These are phyloP conservation scores for Debaryomyces udenii DNA, from an alignment of 1,139 yeast species.

Conservation along the genomic window DNA sequence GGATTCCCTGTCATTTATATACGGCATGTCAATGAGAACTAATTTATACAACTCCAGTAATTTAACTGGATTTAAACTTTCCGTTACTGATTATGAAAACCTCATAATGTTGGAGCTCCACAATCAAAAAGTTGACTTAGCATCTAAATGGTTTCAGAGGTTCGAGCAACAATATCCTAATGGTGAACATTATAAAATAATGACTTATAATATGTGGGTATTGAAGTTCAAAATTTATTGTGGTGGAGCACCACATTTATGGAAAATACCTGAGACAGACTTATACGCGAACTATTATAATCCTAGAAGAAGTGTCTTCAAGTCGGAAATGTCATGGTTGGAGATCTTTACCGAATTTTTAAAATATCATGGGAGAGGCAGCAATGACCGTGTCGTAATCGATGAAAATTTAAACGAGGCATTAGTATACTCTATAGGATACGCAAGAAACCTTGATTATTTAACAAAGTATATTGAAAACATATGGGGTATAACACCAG, in stretches of 20 bases:
- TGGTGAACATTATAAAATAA: constrained; percentile 18
- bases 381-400: constrained; percentile 20
- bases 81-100: constrained; percentile 41
- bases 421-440: constrained; percentile 39
- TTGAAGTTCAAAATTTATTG: constrained; percentile 36
- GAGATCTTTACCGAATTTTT: constrained; percentile 28
- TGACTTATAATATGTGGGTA: constrained; percentile 41
- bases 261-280: constrained; percentile 31
- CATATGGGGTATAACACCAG: constrained; percentile 35
- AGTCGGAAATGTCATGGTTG: constrained; percentile 23
- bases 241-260: constrained; percentile 38
- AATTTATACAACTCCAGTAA: constrained; percentile 22
- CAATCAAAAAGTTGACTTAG: constrained; percentile 42
- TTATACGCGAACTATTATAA: constrained; percentile 21
- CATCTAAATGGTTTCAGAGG: constrained; percentile 42
- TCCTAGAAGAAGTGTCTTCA: constrained; percentile 24
- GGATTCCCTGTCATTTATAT: constrained; percentile 24
- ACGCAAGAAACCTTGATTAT: constrained; percentile 28
- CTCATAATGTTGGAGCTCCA: constrained; percentile 38
- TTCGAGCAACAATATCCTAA: constrained; percentile 29
- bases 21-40: constrained; percentile 22
- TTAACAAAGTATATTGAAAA: constrained; percentile 31
- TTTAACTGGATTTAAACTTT: constrained; percentile 26
- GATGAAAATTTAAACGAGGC: constrained; percentile 27
- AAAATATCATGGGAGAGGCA: constrained; percentile 14